Evolutionary conservation across 495 filamentous ascomycete genomes (phyloP).

Genomic region (Neurospora africana): DNA sequence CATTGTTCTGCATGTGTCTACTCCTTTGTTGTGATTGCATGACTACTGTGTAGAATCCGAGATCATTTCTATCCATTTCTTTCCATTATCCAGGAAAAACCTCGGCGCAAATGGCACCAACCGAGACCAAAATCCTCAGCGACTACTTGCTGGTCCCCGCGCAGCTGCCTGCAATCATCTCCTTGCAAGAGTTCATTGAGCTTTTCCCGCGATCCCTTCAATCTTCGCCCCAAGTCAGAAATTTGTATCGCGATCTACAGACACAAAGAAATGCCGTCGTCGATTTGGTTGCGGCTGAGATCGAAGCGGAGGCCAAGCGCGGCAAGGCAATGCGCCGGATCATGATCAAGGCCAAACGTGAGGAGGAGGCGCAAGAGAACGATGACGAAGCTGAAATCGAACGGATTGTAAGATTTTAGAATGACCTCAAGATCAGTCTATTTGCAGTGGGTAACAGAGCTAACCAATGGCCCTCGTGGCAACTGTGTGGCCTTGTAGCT

Average conservation of each 20-base stretch:
- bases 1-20: background rate
- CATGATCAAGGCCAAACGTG: conserved; percentile 43
- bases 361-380: conserved; percentile 43
- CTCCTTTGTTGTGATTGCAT: background rate
- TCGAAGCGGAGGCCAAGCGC: conserved; percentile 53
- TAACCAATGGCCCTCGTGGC: background rate
- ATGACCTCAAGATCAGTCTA: background rate
- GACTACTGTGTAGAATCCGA: background rate
- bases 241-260: conserved; percentile 72
- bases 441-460: background rate
- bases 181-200: conserved; percentile 62
- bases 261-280: conserved; percentile 57
- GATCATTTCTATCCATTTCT: background rate
- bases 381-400: conserved; percentile 64
- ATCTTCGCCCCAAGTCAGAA: conserved; percentile 58
- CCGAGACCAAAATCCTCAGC: conserved; percentile 59
- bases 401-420: conserved; percentile 41
- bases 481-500: conserved; percentile 30
- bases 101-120: conserved; percentile 49
- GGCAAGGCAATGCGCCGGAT: conserved; percentile 54
- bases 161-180: conserved; percentile 58
- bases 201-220: conserved; percentile 64
- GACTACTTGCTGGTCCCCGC: conserved; percentile 71
- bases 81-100: background rate
- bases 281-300: conserved; percentile 56